These are phyloP conservation scores for Jaapia argillacea DNA, from an alignment of 768 basidiomycete species.

Conservation along the genomic window DNA sequence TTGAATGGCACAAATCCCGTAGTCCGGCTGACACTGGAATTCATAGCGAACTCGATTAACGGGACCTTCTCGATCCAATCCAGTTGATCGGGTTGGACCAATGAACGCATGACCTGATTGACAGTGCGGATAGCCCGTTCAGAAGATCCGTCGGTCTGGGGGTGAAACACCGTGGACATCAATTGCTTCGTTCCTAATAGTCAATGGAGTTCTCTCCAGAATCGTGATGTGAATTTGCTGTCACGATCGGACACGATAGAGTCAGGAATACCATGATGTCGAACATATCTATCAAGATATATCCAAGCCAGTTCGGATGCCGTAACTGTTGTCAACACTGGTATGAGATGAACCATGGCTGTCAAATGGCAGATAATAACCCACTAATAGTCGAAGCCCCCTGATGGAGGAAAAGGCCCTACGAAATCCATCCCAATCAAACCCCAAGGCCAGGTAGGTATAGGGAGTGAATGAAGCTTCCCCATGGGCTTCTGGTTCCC, in stretches of 20 bases:
- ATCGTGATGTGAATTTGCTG: constrained; percentile 18
- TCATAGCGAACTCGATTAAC: constrained; percentile 13
- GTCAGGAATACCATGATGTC: constrained; percentile 20
- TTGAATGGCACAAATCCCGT: constrained; percentile 11
- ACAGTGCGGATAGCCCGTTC: constrained; percentile 19
- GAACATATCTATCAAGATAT: constrained; percentile 17
- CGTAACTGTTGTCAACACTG: constrained; percentile 13
- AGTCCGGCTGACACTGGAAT: constrained; percentile 8
- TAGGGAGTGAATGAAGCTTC: constrained; percentile 16
- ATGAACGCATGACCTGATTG: constrained; percentile 19
- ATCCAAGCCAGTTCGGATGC: constrained; percentile 21
- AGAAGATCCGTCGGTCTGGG: constrained; percentile 27
- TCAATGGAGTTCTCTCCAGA: constrained; percentile 17
- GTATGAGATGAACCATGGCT: constrained; percentile 24
- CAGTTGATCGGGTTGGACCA: constrained; percentile 17
- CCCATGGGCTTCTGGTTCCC: constrained; percentile 11
- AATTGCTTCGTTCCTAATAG: constrained; percentile 13
- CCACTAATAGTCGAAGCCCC: constrained; percentile 12
- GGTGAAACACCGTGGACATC: constrained; percentile 30
- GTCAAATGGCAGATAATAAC: constrained; percentile 10
- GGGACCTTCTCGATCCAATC: constrained; percentile 11
- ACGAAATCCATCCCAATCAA: constrained; percentile 26
- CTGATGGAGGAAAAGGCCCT: constrained; percentile 16
- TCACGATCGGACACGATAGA: constrained; percentile 24
- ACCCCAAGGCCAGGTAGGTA: constrained; percentile 21